Base-by-base conservation (phyloP, 805 yeast genomes). In the Lipomyces anomalus region DNA sequence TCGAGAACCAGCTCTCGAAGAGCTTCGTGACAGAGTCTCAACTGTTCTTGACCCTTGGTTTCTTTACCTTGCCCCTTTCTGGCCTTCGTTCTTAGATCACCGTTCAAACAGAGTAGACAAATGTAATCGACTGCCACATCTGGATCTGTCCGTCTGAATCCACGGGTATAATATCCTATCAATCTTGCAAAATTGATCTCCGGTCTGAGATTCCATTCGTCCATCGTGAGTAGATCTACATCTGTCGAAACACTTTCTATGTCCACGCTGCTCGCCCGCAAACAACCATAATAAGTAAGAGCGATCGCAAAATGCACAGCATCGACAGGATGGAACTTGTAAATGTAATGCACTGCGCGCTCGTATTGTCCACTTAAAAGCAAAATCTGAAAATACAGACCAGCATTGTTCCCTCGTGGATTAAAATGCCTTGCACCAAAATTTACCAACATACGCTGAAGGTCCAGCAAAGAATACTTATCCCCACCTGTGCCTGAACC, bases 111-210 rank as follows among this genome's bases (percentile, higher is more conserved):
- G 22, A 88, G 79, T 55, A 84, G 68, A 22, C 84, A 72, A 42
- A 90, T 66, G 60, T 92, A 92, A 62, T 90, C 95, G n/a, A 85
- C 84, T 0, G 97, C 97, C 46, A 83, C 85, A 57, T 81, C 77
- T 21, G 97, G 95, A 66, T 88, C 95, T 33, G 90, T 77, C 47
- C 78, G 76, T 57, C 88, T 81, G 71, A 92, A 90, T 16, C 81
- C 77, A 51, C 88, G 75, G 7, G 92, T 84, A 65, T 86, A 90
- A 18, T 80, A 77, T 1, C 94, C 95, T 40, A 92, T 57, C 42
- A 87, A 63, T 46, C 84, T 72, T 17, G 84, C 79, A 62, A 80
- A 64, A 53, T 72, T 62, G 43, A 72, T 61, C 48, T 57, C 62
- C 20, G 70, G 67, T 30, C 64, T 63, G 4, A 67, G 29, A n/a